Evolutionary conservation across 352 stramenopile genomes (phyloP), one percentile per base, ranked within the genome.

Genomic region (Phytophthora citricola): DNA sequence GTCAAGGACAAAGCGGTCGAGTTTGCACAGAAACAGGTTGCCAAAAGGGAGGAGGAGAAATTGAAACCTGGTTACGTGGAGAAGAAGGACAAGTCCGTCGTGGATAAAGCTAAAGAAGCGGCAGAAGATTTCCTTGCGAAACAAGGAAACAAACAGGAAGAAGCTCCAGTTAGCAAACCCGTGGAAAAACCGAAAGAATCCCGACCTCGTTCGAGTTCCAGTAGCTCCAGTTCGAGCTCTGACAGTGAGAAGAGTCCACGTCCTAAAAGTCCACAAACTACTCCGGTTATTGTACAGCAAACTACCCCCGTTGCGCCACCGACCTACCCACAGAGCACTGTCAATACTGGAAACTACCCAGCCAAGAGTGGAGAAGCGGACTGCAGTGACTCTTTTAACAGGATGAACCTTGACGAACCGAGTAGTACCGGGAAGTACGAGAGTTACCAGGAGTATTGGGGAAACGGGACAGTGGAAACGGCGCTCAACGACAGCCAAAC

Each of bases 401-500:
- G 48, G 38, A 58, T 64, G 53, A 56, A 58, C 47, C 29, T 64
- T 14, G 38, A 32, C 41, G 31, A 44, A 3, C 43, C 15, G 2
- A 40, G 38, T 29, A 39, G 15, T 15, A 47, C 50, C 0, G 22
- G 43, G 43, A 63, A 54, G 34, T 66, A 62, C 15, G 63, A 71
- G 32, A 71, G 9, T n/a, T 66, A 71, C 20, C 46, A 71, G 43
- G 63, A 71, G 49, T 71, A 71, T 43, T 71, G 63, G 63, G 53
- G 36, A 32, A 43, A 61, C 48, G 46, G 17, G 36, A 10, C 17
- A 50, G 45, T 15, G 17, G n/a, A 10, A 14, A 26, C 5, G 58
- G 52, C 14, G 29, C 31, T 31, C 12, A 40, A 22, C 39, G n/a
- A 12, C 51, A 41, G 10, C 26, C 24, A 0, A 24, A 32, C 17